Evolutionary conservation across 208 protist genomes (phyloP), one percentile per base, ranked within the genome.

Genomic region (Trypanosoma lewisi): DNA sequence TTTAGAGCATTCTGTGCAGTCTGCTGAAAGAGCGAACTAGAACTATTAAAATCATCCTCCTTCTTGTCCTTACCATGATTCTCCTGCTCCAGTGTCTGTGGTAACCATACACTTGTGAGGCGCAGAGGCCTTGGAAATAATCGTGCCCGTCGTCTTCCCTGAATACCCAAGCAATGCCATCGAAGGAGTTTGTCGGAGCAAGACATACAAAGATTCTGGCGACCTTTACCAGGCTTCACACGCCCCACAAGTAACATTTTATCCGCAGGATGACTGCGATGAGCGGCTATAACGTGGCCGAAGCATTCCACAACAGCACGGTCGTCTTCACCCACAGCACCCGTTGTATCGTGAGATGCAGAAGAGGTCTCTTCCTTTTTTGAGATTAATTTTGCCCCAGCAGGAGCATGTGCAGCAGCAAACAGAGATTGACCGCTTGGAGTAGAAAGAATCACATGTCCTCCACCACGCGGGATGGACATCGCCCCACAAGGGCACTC

Each of bases 121-220:
- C 47, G 69, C 11, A 94, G 77, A n/a, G 76, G 78, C 14, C 45
- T 25, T 1, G 75, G 71, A 45, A 81, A 79, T 11, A 94, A 28
- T 9, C 37, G 14, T 2, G 58, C 52, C 16, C 79, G 71, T 19
- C 83, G 71, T 23, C 65, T 28, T 7, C 88, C 88, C 63, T 93
- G 83, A 48, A 97, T 33, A 21, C 92, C 92, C 31, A 85, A 33
- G 41, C 67, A 61, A 48, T 54, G 64, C 89, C 92, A 97, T 36
- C 82, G 76, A 70, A 83, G 83, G 27, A 97, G 63, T 56, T 97
- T 97, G 67, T 97, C 92, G 0, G 77, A 87, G 74, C 92, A 97
- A 19, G 85, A 94, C 92, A 97, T 96, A 57, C 72, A 81, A 42
- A 94, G 65, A 57, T 86, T 94, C 21, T 79, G 70, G 6, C 60